A percentile compares a stretch with the other conserved stretches of the same genome.
These are phyloP conservation scores for Raffaelea deltoideospora DNA, from an alignment of 2,329 filamentous ascomycete genomes.

Conservation along the genomic window DNA sequence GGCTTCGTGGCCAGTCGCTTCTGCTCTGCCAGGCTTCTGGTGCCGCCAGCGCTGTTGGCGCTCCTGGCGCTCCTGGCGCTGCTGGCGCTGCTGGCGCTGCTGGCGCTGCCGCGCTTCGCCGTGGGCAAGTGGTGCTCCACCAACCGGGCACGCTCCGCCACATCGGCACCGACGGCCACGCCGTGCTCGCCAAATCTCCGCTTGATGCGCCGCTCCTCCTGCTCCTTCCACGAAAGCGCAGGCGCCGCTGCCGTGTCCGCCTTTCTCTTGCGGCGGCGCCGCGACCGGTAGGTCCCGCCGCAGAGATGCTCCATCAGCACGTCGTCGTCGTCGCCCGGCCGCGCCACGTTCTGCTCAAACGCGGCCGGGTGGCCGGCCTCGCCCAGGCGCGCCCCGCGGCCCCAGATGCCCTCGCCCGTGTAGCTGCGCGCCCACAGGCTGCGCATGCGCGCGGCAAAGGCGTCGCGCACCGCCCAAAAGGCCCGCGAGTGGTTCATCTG, in stretches of 20 bases:
- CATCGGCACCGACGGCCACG: constrained; percentile 53
- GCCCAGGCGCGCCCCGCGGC: constrained; percentile 47
- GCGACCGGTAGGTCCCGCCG: constrained; percentile 60
- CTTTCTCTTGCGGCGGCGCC: constrained; percentile 30
- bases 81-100: not conserved
- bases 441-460: constrained; percentile 57
- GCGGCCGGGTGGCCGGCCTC: constrained; percentile 29
- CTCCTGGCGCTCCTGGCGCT: not conserved
- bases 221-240: constrained; percentile 51
- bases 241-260: constrained; percentile 25
- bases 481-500: constrained; percentile 79
- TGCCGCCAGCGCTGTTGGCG: constrained; percentile 1
- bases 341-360: constrained; percentile 31
- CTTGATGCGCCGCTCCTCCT: constrained; percentile 54
- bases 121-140: no score
- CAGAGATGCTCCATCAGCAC: constrained; percentile 56
- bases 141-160: constrained; percentile 46
- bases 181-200: constrained; percentile 67
- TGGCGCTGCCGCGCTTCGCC: not conserved
- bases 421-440: constrained; percentile 55
- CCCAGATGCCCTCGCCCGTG: constrained; percentile 74
- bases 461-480: constrained; percentile 69
- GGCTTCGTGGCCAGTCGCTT: constrained; percentile 50
- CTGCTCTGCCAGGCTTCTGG: not conserved
- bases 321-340: constrained; percentile 29